Evolutionary conservation across 2,329 filamentous ascomycete genomes (phyloP).

Genomic region (Davidsoniella eucalypti): DNA sequence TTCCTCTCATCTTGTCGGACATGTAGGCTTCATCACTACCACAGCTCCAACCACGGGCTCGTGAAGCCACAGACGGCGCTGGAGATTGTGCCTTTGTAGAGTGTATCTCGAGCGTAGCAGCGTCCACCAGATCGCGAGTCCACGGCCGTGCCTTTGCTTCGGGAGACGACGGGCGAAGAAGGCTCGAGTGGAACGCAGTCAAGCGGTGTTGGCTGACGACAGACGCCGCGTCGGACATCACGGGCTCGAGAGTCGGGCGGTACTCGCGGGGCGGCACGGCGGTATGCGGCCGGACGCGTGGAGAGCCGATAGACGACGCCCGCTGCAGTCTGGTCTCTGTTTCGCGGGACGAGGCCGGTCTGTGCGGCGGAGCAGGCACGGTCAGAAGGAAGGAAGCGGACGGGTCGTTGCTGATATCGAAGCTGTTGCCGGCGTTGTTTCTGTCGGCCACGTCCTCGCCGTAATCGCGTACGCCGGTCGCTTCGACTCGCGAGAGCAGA

Average conservation of each 20-base stretch:
- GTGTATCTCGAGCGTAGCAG: conserved; percentile 4
- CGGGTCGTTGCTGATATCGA: conserved; percentile 2
- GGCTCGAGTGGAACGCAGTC: conserved; percentile 7
- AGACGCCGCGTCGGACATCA: conserved; percentile 9
- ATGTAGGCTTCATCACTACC: conserved; percentile 1
- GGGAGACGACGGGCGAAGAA: not conserved
- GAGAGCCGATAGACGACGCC: not conserved
- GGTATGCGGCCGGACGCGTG: conserved; percentile 2
- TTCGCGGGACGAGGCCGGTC: conserved; percentile 7
- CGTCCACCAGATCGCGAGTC: conserved; percentile 9
- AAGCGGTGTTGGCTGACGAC: conserved; percentile 12
- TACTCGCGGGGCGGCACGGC: conserved; percentile 6
- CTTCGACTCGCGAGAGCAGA: conserved; percentile 32
- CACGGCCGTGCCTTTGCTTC: not conserved
- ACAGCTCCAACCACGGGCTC: conserved; percentile 7
- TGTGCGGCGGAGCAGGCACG: not conserved
- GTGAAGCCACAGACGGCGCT: conserved; percentile 2
- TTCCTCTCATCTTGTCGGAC: conserved; percentile 7
- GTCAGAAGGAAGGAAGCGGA: not conserved
- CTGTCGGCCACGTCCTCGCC: conserved; percentile 51
- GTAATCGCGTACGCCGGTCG: conserved; percentile 35
- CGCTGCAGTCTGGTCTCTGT: not conserved
- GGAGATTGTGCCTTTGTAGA: conserved; percentile 1
- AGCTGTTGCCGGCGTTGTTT: conserved; percentile 29
- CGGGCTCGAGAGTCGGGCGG: not conserved